Base-by-base conservation (phyloP, 805 yeast genomes). In the Dipodascus geniculatus region DNA sequence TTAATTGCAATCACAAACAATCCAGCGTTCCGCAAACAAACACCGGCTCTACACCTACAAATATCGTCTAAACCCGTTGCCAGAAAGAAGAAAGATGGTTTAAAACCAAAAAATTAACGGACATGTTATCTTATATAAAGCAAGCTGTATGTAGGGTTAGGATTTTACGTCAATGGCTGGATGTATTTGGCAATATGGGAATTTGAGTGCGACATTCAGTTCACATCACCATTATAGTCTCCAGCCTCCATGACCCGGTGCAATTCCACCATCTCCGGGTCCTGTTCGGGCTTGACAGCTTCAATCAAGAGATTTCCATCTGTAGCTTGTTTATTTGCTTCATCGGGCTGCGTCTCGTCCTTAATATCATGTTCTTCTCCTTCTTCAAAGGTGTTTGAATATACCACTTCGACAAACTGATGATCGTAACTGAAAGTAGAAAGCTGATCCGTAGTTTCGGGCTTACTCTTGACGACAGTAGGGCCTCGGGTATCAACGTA, bases 401-500 rank as follows among this genome's bases (percentile, higher is more conserved):
- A 23, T 4, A 22, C 53, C 22, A 31, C 48, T 33, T 24, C 31
- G n/a, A 24, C 42, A 19, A 49, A 28, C 16, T 22, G 51, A 22
- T 23, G 42, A 22, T 23, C 42, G 8, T 3, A 20, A 22, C 38
- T 49, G 44, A 49, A 19, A 3, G 16, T 47, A 23, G 51, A 24
- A 42, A 2, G 3, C 23, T 17, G 22, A 28, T 52, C 24, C n/a
- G 51, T 20, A 9, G 50, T 49, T 8, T 31, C 33, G 24, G 54
- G 23, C 22, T 49, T 31, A 23, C 51, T 57, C 3, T 62, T 58
- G 48, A 69, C 56, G 55, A 48, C 65, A 4, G 81, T 76, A 23
- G 82, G 82, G 17, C 82, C 82, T 49, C 74, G 69, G 23, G 82
- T 77, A 52, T 72, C 75, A 16, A 81, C 77, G 56, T 68, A 68